Evolutionary conservation across 139 green algal species (phyloP).

Genomic region (Edaphochlamys debaryana): DNA sequence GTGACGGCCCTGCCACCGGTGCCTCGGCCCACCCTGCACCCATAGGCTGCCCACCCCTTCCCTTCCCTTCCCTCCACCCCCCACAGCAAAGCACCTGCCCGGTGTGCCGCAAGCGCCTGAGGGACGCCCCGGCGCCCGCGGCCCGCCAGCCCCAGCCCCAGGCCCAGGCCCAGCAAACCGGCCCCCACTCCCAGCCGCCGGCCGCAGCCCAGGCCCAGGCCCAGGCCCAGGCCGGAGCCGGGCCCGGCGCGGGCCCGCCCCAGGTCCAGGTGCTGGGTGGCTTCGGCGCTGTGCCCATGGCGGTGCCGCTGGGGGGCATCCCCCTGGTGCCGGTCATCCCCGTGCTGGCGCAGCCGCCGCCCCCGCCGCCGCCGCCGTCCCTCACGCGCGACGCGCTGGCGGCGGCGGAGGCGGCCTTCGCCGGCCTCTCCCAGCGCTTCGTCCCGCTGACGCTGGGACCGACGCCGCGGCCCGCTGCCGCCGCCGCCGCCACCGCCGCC

Average conservation of each 20-base stretch:
- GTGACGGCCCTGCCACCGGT: too few species aligned
- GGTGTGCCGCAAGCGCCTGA: slow-evolving; percentile 15
- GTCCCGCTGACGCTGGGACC: neutral
- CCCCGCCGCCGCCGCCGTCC: neutral
- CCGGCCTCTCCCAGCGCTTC: neutral
- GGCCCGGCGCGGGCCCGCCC: neutral
- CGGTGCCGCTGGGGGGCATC: too few species aligned
- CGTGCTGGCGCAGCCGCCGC: neutral
- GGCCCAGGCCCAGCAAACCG: neutral
- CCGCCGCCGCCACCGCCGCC: neutral
- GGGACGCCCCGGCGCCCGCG: neutral
- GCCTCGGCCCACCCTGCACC: too few species aligned
- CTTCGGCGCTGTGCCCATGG: too few species aligned
- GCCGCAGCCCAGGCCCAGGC: too few species aligned
- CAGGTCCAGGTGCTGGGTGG: too few species aligned
- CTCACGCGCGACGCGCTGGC: neutral
- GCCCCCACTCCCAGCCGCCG: too few species aligned
- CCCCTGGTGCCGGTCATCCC: too few species aligned
- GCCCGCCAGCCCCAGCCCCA: neutral
- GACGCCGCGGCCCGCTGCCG: neutral
- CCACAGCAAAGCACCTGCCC: slow-evolving; percentile 28
- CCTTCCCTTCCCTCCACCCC: neutral
- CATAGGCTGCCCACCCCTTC: too few species aligned
- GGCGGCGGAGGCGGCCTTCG: slow-evolving; percentile 4
- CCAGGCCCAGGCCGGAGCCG: neutral